Base-by-base conservation (phyloP, 768 basidiomycete genomes). In the Suillus alpinus region DNA sequence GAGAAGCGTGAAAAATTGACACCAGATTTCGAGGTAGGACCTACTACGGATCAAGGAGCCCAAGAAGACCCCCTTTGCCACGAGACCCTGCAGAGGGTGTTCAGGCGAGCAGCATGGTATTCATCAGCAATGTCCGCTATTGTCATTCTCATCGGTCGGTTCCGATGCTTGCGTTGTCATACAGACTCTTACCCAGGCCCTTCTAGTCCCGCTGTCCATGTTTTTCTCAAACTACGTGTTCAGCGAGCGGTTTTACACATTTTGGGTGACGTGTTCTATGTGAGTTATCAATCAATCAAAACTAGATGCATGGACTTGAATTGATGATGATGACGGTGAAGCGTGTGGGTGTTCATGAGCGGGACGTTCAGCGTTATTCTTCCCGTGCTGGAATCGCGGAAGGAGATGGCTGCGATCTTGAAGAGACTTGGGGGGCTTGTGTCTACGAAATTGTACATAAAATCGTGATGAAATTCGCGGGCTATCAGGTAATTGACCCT, bases 191-290 rank as follows among this genome's bases (percentile, higher is more conserved):
- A 61, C 23, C 5, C 31, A 34, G 39, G 29, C 39, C 39, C 4
- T 8, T 39, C 23, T 20, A 70, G 72, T 76, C 0, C 75, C 75
- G 12, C 57, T 75, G 10, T 71, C 75, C 26, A 75, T 76, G 73
- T 76, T 74, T 67, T 75, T 75, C 65, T 66, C 72, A 7, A 66
- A 68, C 59, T 76, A 76, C 57, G 64, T 76, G 7, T 76, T 76
- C 66, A 72, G 69, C 59, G 58, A 64, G 53, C 56, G 47, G 12
- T 76, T 76, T 60, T 75, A 70, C 63, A 66, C 66, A 3, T 73
- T 75, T 67, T 76, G 75, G 75, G 66, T 74, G 29, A 68, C 70
- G 12, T 73, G 73, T 50, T 70, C 73, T 12, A 73, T 75, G 72
- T 73, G 32, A 59, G 71, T 43, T 43, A 12, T 16, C n/a, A 16